Evolutionary conservation across 2,329 filamentous ascomycete species (phyloP).

Genomic region (Arthrobotrys conoides): DNA sequence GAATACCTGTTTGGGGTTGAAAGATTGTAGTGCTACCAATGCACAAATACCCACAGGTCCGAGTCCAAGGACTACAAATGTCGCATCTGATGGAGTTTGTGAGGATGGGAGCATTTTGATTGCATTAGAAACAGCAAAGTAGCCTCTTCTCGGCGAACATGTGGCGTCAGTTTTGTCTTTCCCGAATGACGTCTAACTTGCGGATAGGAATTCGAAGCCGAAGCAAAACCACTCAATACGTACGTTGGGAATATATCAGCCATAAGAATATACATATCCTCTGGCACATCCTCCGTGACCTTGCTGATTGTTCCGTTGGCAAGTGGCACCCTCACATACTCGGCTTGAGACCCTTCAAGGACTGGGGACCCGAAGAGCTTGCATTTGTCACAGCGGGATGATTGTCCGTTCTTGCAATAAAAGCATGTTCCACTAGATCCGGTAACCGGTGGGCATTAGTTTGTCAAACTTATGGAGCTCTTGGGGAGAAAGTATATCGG

Average conservation of each 20-base stretch:
- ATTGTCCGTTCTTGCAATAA: conserved; percentile 83
- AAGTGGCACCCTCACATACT: conserved; percentile 84
- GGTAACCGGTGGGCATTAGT: conserved; percentile 32
- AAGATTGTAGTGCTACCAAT: conserved; percentile 76
- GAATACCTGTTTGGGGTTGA: conserved; percentile 80
- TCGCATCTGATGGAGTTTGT: conserved; percentile 74
- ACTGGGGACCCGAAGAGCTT: conserved; percentile 78
- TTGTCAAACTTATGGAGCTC: conserved; percentile 33
- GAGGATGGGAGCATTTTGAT: conserved; percentile 74
- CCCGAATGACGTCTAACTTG: conserved; percentile 42
- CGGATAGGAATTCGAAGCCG: conserved; percentile 29
- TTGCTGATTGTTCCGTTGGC: conserved; percentile 86
- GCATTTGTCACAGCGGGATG: conserved; percentile 80
- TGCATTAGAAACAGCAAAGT: conserved; percentile 84
- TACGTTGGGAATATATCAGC: conserved; percentile 88
- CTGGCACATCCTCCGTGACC: conserved; percentile 78
- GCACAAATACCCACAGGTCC: conserved; percentile 89
- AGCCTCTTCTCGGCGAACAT: conserved; percentile 71
- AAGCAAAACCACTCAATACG: conserved; percentile 19
- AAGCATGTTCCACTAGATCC: conserved; percentile 77
- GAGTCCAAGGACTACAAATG: conserved; percentile 85
- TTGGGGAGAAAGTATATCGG: conserved; percentile 2
- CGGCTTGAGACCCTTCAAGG: conserved; percentile 84
- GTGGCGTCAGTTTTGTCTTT: conserved; percentile 49
- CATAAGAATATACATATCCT: conserved; percentile 78